These are phyloP conservation scores for Zymoseptoria brevis DNA, from an alignment of 2,329 filamentous ascomycete species.

Conservation along the genomic window DNA sequence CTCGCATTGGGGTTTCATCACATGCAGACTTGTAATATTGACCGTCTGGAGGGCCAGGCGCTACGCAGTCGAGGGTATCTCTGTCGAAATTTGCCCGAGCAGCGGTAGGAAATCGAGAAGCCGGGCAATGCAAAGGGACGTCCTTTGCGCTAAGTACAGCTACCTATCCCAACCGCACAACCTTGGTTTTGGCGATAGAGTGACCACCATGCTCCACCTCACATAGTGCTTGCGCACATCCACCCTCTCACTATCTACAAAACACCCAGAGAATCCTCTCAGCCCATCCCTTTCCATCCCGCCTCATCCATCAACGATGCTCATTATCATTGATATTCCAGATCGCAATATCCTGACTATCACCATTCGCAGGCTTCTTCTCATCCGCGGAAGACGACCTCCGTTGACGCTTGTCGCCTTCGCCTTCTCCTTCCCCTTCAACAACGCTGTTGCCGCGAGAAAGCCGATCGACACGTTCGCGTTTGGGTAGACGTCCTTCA, in stretches of 20 bases:
- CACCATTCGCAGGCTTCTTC: background rate
- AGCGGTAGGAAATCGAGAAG: too few species aligned
- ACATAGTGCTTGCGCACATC: background rate
- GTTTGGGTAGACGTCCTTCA: conserved; percentile 16
- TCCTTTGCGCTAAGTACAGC: background rate
- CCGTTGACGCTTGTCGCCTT: background rate
- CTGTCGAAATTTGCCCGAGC: too few species aligned
- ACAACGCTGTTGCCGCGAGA: conserved; percentile 34
- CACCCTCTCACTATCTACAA: background rate
- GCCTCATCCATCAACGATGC: background rate
- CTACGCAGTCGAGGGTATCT: too few species aligned
- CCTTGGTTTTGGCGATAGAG: too few species aligned
- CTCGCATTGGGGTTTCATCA: too few species aligned
- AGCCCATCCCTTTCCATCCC: too few species aligned
- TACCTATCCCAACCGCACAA: background rate
- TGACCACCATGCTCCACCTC: background rate
- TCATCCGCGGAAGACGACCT: background rate
- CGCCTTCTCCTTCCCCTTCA: background rate
- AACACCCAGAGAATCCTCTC: background rate
- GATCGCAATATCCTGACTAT: conserved; percentile 5
- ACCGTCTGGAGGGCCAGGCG: too few species aligned
- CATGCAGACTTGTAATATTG: too few species aligned
- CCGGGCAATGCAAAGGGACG: too few species aligned
- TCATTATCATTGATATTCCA: background rate
- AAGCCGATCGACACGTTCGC: conserved; percentile 31